Evolutionary conservation across 2,329 filamentous ascomycete genomes (phyloP), one percentile per base, ranked within the genome.

Genomic region (Bisporella sp.): DNA sequence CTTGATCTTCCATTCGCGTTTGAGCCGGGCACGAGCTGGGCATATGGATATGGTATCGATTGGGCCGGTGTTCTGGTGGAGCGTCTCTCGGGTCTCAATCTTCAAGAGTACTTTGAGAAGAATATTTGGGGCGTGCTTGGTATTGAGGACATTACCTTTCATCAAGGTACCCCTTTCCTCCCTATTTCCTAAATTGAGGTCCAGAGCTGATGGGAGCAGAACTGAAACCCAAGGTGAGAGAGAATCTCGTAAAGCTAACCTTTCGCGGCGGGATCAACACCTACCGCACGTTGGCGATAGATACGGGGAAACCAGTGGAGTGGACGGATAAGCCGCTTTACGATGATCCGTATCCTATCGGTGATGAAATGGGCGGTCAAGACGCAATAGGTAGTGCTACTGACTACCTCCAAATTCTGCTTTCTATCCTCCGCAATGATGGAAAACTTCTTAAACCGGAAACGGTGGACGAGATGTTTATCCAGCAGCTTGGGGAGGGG

Each of bases 21-120:
- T 55, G 81, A 86, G 57, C 82, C 83, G 0, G 82, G 82, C 0
- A 72, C 74, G 29, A 69, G 69, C 6, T 85, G 79, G 77, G 71
- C 79, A 52, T 85, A 85, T 21, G 75, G 76, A 1, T 66, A 67
- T 6, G 63, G 63, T 8, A 65, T 78, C 6, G 77, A 80, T 59
- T 80, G 76, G 76, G 76, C 73, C 0, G 77, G 77, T 3, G 58
- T 76, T 1, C 63, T 70, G 0, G 56, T 80, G 1, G 70, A 77
- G 54, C 69, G 76, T 5, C 30, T 54, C 5, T 54, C 13, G 21
- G 30, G 39, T 32, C 50, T 28, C 1, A 44, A 48, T 33, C 50
- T 58, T 1, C 41, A 55, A 31, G 33, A 45, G 1, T 55, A 51
- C 33, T 53, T 58, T 50, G 30, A 57, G 12, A 30, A 46, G 31